Base-by-base conservation (phyloP, 2,329 filamentous ascomycete species). In the Fusarium sp. region DNA sequence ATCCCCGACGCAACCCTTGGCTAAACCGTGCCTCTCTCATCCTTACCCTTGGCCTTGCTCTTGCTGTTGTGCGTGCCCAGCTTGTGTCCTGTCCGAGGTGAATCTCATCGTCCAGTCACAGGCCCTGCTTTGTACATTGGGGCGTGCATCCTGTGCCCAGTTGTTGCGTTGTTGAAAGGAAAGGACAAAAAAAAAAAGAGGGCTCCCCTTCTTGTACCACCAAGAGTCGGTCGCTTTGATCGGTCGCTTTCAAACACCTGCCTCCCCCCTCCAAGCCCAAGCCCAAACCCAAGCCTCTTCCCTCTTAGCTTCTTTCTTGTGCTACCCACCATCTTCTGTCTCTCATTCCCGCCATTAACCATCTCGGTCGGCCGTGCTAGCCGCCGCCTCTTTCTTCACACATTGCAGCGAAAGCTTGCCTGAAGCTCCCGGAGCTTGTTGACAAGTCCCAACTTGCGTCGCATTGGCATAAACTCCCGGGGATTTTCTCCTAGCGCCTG, bases 401-500 rank as follows among this genome's bases (percentile, higher is more conserved):
- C 35, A 37, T 37, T 37, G 14, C 35, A 37, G 35, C 35, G 7
- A 37, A 14, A 37, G 35, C 35, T 18, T 54, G 37, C 63, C 52
- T 67, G 41, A 35, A 57, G 64, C 54, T 65, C 35, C 41, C 41
- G 39, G 39, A 66, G 61, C 67, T 71, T 37, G 27, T 31, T 58
- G 60, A 65, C 64, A 74, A 74, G 64, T 45, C 35, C 22, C 22
- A 20, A 24, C 50, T 59, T 60, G 61, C 31, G 63, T 65, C 71
- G 67, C 71, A 72, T 68, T 63, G 60, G n/a, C 64, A 48, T 69
- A 72, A 58, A 65, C 57, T 65, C 61, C 60, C 60, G 71, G 71
- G 68, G 48, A 72, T 72, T 74, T 73, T 71, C 56, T 60, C 37
- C 58, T 74, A 72, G 71, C 71, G 71, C 41, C 67, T 57, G 18